These are phyloP conservation scores for Xanthoconium stramineum DNA, from an alignment of 768 basidiomycete species.

Conservation along the genomic window DNA sequence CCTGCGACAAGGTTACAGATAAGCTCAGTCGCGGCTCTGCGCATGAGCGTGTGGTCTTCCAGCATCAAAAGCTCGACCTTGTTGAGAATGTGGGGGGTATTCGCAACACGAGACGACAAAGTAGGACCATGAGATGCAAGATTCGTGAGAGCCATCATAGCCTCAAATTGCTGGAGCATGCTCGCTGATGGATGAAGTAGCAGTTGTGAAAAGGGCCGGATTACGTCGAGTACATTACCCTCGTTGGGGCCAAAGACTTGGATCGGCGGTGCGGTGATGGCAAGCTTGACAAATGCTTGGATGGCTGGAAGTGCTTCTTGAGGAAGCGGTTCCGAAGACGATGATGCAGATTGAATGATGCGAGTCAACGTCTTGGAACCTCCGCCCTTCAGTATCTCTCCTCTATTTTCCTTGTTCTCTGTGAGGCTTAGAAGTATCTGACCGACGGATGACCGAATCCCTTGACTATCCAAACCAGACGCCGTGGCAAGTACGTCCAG, in stretches of 20 bases:
- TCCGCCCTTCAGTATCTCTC: slow-evolving; percentile 72
- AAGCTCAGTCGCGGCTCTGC: slow-evolving; percentile 87
- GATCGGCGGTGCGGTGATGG: slow-evolving; percentile 87
- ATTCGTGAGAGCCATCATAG: slow-evolving; percentile 95
- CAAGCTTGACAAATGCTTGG: slow-evolving; percentile 89
- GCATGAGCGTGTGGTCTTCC: slow-evolving; percentile 78
- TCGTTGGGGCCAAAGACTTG: slow-evolving; percentile 88
- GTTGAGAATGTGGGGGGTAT: slow-evolving; percentile 55
- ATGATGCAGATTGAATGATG: slow-evolving; percentile 52
- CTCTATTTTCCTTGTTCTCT: slow-evolving; percentile 75
- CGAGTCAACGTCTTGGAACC: slow-evolving; percentile 64
- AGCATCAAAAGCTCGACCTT: slow-evolving; percentile 71
- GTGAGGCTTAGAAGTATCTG: slow-evolving; percentile 67
- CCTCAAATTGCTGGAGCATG: slow-evolving; percentile 86
- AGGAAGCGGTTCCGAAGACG: slow-evolving; percentile 26
- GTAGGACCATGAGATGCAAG: slow-evolving; percentile 74
- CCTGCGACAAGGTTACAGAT: slow-evolving; percentile 87
- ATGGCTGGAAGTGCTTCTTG: slow-evolving; percentile 50
- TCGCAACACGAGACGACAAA: slow-evolving; percentile 64
- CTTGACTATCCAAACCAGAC: slow-evolving; percentile 57
- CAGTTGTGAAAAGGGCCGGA: slow-evolving; percentile 74
- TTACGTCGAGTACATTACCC: slow-evolving; percentile 74
- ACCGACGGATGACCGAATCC: slow-evolving; percentile 56
- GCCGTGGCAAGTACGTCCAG: slow-evolving; percentile 61
- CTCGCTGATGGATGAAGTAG: slow-evolving; percentile 66